These are phyloP conservation scores for Colletotrichum cereale DNA, from an alignment of 2,329 filamentous ascomycete species.

Conservation along the genomic window DNA sequence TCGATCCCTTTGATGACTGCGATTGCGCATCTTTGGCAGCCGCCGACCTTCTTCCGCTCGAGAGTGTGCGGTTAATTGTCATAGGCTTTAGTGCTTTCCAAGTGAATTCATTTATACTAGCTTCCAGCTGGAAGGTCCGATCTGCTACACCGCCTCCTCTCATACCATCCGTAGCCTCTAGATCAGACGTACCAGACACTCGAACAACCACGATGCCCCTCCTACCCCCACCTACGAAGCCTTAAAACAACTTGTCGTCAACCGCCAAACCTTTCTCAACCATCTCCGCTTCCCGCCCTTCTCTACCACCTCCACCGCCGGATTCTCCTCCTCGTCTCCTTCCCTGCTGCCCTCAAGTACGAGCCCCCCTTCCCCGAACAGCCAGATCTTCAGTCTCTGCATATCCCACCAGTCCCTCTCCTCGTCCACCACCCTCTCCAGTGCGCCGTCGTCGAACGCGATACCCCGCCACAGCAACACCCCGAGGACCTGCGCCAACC, in stretches of 20 bases:
- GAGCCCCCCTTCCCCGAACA: slow-evolving; percentile 15
- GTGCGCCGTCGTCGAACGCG: slow-evolving; percentile 70
- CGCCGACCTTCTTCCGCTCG: no score
- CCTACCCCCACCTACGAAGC: background rate
- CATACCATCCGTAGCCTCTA: background rate
- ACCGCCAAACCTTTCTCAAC: background rate
- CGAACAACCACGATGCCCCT: no score
- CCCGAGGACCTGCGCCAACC: slow-evolving; percentile 62
- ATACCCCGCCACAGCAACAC: slow-evolving; percentile 74
- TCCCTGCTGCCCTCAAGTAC: background rate
- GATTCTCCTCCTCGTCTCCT: background rate
- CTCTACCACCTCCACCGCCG: background rate
- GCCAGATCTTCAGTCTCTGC: slow-evolving; percentile 57
- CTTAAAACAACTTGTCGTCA: background rate
- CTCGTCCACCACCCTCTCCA: slow-evolving; percentile 69
- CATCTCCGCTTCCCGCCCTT: background rate
- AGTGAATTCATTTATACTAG: no score
- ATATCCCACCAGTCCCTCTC: slow-evolving; percentile 65
- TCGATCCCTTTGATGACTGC: no score
- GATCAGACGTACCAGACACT: background rate
- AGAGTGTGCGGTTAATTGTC: background rate
- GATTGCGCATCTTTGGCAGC: no score
- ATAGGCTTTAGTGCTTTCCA: background rate
- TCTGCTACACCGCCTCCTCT: no score
- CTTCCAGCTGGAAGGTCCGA: background rate